Conservation (phyloP, 1,139 yeast species). For the Pichia norvegensis region DNA sequence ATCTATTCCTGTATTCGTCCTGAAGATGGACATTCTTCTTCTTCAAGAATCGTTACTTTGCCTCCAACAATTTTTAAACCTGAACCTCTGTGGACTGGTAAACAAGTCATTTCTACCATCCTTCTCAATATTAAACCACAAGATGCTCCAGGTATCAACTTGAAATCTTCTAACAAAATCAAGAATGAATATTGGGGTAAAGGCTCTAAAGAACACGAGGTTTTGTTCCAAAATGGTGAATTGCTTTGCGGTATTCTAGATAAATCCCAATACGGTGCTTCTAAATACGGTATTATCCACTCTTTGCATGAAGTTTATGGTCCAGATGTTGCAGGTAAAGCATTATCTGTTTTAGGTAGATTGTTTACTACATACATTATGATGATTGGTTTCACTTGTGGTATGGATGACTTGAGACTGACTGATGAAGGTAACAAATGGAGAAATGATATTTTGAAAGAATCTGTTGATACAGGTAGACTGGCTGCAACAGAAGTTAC, state of each 20-base stretch:
- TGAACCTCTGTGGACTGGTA: slow-evolving; percentile 94
- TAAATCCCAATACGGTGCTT: slow-evolving; percentile 97
- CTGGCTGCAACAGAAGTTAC: slow-evolving; percentile 93
- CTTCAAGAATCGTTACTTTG: slow-evolving; percentile 62
- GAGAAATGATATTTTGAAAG: slow-evolving; percentile 75
- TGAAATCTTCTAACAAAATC: slow-evolving; percentile 76
- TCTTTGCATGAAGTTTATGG: slow-evolving; percentile 96
- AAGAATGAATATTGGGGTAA: slow-evolving; percentile 94
- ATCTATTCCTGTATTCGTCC: slow-evolving; percentile 93
- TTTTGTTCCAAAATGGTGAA: slow-evolving; percentile 79
- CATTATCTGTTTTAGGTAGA: slow-evolving; percentile 85
- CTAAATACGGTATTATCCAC: slow-evolving; percentile 94
- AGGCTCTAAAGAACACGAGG: slow-evolving; percentile 77
- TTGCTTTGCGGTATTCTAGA: slow-evolving; percentile 88
- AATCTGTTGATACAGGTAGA: slow-evolving; percentile 77
- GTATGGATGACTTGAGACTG: slow-evolving; percentile 97
- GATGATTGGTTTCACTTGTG: slow-evolving; percentile 94
- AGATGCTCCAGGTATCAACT: slow-evolving; percentile 83
- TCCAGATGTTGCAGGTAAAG: slow-evolving; percentile 79
- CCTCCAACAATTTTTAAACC: slow-evolving; percentile 92
- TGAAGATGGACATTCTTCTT: slow-evolving; percentile 93
- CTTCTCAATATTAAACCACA: slow-evolving; percentile 78
- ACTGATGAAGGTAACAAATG: slow-evolving; percentile 85
- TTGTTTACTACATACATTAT: slow-evolving; percentile 90
- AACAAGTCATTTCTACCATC: slow-evolving; percentile 90